Evolutionary conservation across 768 basidiomycete species (phyloP), one percentile per base, ranked within the genome.

Genomic region (Boletus patriciae): DNA sequence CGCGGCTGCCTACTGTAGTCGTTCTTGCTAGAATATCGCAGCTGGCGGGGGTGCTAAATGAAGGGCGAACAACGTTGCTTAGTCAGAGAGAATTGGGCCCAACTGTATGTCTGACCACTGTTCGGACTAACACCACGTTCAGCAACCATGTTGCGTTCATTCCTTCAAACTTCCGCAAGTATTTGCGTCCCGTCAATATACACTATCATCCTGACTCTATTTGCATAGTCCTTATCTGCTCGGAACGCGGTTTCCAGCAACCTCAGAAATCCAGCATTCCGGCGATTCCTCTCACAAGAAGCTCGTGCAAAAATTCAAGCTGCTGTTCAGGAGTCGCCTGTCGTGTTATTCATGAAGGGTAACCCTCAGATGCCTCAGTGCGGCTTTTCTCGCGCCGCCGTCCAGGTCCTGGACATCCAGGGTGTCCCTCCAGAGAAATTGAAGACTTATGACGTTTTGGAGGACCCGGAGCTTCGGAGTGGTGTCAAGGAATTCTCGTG

Each of bases 301-400:
- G 76, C 81, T 6, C 82, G 87, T 21, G 63, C 78, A 12, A 75
- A 81, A 64, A 83, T 92, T n/a, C 82, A 89, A 68, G 72, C 83
- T 62, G 94, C 94, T 3, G 82, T 98, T 27, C 74, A 79, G 9
- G 75, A 81, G 1, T 83, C 82, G 43, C 94, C 94, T 0, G 81
- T 98, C 7, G 97, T 99, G 1, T 77, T 98, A 6, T 98, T 99
- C 78, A 98, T 99, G 96, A 99, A 99, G 70, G 97, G 97, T 11
- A 93, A 89, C 16, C 93, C 91, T 0, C 80, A 85, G 23, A 69
- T 78, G 7, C 96, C 96, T 2, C 86, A 94, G 65, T 98, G 96
- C 59, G 96, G 96, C 13, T 99, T 98, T 81, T 97, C 94, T 18
- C 83, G 96, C 49, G 96, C 96, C 0, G 94, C 89, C 1, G 82